A percentile compares a stretch with the other conserved stretches of the same genome.
Evolutionary conservation across 805 yeast genomes (phyloP).

Genomic region (Ogataea zsoltii): DNA sequence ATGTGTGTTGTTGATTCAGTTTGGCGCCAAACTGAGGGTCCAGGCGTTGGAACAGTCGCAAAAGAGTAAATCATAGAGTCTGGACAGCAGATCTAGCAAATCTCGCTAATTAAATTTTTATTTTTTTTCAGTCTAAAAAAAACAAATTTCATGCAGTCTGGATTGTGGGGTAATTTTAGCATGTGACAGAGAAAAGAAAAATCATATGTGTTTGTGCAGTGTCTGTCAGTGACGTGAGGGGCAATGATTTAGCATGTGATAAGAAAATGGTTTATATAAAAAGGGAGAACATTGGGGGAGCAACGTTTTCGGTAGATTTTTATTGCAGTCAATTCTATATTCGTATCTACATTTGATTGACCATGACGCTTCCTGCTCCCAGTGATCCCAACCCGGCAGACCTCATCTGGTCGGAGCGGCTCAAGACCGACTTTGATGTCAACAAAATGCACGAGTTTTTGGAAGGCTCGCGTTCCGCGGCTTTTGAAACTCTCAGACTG

Average conservation of each 20-base stretch:
- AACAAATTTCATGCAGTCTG: neutral
- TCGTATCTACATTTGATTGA: too few species aligned
- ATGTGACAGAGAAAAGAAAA: neutral
- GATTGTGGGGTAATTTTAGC: constrained; percentile 6
- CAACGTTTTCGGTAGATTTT: too few species aligned
- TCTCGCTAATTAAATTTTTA: too few species aligned
- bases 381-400: constrained; percentile 38
- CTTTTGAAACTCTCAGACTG: constrained; percentile 47
- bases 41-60: constrained; percentile 8
- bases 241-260: constrained; percentile 10
- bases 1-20: constrained; percentile 36
- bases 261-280: too few species aligned
- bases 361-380: constrained; percentile 17
- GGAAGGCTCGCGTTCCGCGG: constrained; percentile 49
- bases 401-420: constrained; percentile 47
- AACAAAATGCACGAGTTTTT: constrained; percentile 55
- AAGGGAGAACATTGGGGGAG: too few species aligned
- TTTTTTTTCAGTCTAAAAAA: neutral
- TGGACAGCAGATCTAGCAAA: too few species aligned
- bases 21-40: constrained; percentile 42
- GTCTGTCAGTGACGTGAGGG: neutral
- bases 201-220: neutral
- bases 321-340: too few species aligned
- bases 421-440: constrained; percentile 40
- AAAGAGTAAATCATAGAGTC: neutral